phyloP scores from a whole-genome alignment of 805 yeast genomes.

The Sugiyamaella boreocaroliniensis region DNA sequence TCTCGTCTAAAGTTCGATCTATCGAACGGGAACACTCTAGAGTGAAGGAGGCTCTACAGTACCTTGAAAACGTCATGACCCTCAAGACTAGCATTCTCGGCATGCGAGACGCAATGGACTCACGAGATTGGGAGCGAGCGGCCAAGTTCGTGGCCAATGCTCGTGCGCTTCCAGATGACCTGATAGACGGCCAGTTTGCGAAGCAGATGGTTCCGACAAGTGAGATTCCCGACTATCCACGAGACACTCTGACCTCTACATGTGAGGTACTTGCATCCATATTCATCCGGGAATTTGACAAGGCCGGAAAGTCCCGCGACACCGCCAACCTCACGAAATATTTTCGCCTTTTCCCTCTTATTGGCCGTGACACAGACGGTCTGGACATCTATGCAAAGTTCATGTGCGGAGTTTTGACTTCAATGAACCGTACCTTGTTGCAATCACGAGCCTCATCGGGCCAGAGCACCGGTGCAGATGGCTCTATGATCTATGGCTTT shows the following conservation, averaged over 20 bases:
- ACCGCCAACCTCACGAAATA: constrained; percentile 67
- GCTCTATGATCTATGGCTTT: constrained; percentile 32
- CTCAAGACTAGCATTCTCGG: constrained; percentile 59
- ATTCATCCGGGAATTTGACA: constrained; percentile 57
- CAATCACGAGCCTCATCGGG: constrained; percentile 7
- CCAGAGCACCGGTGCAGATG: constrained; percentile 15
- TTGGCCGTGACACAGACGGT: constrained; percentile 66
- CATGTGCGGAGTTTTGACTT: constrained; percentile 76
- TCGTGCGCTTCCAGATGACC: constrained; percentile 45
- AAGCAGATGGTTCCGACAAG: constrained; percentile 76
- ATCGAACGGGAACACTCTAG: constrained; percentile 65
- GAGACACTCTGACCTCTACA: constrained; percentile 50
- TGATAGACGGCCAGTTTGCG: constrained; percentile 63
- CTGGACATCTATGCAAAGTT: constrained; percentile 76
- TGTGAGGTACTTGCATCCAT: constrained; percentile 47
- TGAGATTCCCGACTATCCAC: constrained; percentile 77
- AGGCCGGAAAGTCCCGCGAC: constrained; percentile 60
- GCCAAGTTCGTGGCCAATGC: constrained; percentile 58
- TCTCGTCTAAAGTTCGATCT: constrained; percentile 62
- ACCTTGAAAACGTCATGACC: constrained; percentile 59
- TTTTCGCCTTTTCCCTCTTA: constrained; percentile 82
- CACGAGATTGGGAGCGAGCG: constrained; percentile 68
- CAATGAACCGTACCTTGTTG: constrained; percentile 65
- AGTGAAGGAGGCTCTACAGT: constrained; percentile 54
- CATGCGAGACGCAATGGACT: constrained; percentile 61